Percentiles rank a stretch among this genome's conserved stretches.
Evolutionary conservation across 805 yeast genomes (phyloP).

Genomic region (Metschnikowia similis): DNA sequence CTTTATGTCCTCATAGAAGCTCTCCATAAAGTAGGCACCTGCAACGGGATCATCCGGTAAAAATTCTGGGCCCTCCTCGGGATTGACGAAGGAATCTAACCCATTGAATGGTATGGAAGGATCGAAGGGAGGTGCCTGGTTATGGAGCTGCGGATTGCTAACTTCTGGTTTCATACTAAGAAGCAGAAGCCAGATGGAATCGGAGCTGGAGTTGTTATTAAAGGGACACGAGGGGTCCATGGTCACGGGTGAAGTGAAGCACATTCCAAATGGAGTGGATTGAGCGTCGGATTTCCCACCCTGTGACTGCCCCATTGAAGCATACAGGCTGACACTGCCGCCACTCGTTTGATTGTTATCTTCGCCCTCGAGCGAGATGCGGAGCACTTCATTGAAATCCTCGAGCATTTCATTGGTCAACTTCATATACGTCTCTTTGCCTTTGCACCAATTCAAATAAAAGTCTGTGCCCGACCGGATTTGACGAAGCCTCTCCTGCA

Average conservation of each 20-base stretch:
- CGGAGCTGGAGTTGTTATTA: background rate
- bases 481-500: slow-evolving; percentile 10
- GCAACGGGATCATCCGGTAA: slow-evolving; percentile 4
- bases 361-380: slow-evolving; percentile 4
- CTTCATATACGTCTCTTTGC: slow-evolving; percentile 13
- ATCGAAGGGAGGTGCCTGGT: slow-evolving; percentile 7
- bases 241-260: background rate
- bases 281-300: background rate
- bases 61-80: background rate
- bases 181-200: slow-evolving; percentile 17
- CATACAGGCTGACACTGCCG: background rate
- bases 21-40: slow-evolving; percentile 12
- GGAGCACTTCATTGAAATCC: slow-evolving; percentile 12
- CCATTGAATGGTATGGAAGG: slow-evolving; percentile 4
- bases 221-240: background rate
- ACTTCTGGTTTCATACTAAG: slow-evolving; percentile 12
- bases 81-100: background rate
- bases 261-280: background rate
- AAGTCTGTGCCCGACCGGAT: slow-evolving; percentile 15
- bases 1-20: slow-evolving; percentile 5
- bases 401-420: slow-evolving; percentile 13
- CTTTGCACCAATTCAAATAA: slow-evolving; percentile 14
- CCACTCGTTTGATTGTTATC: background rate
- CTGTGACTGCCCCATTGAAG: background rate
- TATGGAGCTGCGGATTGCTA: slow-evolving; percentile 5